Conservation (phyloP, 352 stramenopile genomes). For the Phytophthora syringae region DNA sequence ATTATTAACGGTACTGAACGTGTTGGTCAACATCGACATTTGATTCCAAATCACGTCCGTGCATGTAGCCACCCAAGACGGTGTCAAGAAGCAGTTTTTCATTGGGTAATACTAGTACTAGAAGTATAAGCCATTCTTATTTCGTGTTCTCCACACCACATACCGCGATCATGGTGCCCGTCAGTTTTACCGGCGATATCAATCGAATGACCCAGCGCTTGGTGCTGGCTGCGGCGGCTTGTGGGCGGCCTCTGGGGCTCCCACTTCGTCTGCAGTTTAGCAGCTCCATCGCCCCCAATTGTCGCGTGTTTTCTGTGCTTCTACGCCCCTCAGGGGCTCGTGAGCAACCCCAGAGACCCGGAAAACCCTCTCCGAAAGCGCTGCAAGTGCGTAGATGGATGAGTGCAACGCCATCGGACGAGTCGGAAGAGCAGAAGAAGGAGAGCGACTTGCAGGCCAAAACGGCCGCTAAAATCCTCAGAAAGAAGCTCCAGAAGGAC, state of each 20-base stretch:
- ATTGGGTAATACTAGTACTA: no score
- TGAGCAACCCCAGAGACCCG: neutral
- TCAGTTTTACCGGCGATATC: no score
- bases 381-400: constrained; percentile 14
- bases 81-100: no score
- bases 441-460: constrained; percentile 32
- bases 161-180: no score
- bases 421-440: constrained; percentile 13
- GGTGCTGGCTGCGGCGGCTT: constrained; percentile 15
- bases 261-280: no score
- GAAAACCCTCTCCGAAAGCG: neutral
- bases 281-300: neutral
- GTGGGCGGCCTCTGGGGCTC: constrained; percentile 2
- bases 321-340: neutral
- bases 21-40: neutral
- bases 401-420: constrained; percentile 10
- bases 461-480: constrained; percentile 42
- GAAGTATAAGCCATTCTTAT: no score
- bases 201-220: constrained; percentile 7
- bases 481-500: constrained; percentile 58
- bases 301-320: constrained; percentile 20
- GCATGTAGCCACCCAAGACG: no score
- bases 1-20: neutral
- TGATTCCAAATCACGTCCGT: neutral
- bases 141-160: no score